Evolutionary conservation across 768 basidiomycete species (phyloP), one percentile per base, ranked within the genome.

Genomic region (Lentinula lateritia): DNA sequence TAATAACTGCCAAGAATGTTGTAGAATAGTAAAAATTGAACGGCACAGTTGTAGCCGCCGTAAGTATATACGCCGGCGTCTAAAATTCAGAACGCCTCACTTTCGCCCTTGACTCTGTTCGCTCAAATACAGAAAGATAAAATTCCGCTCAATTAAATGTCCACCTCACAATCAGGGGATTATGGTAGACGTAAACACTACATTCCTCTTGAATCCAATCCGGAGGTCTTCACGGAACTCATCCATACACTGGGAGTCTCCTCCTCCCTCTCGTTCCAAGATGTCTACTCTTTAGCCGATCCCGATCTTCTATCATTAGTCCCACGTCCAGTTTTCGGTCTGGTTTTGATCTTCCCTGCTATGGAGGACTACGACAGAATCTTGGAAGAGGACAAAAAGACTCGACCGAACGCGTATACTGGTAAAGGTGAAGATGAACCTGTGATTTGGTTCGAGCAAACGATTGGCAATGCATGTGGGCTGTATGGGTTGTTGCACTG

Each of bases 381-480:
- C 16, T 56, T 64, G 55, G 32, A 58, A 15, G 63, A 60, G 8
- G 67, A 68, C 16, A 67, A 69, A 41, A 70, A 73, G 41, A 66
- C 66, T 16, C 50, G 62, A 1, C 67, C 67, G 57, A 61, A 64
- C 0, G 64, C 62, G 8, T 75, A 75, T 58, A 64, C 63, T 18
- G 74, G 73, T 16, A 62, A 61, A 35, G 75, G 74, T 20, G 67
- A 68, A 38, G 63, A 60, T 8, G 75, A 76, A 60, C 68, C 68
- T 10, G 73, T 71, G n/a, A 61, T 74, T 18, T 77, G 75, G 75
- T 74, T 71, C 63, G 61, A 72, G 50, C 75, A 77, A 60, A 75
- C 74, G 20, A 77, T 76, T 46, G 63, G 69, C 18, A 76, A 76
- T 56, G 75, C 75, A 1, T 76, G 75, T 58, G 75, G 75, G 2